Base-by-base conservation (phyloP, 306 rosid genomes). In the Betula pendula region DNA sequence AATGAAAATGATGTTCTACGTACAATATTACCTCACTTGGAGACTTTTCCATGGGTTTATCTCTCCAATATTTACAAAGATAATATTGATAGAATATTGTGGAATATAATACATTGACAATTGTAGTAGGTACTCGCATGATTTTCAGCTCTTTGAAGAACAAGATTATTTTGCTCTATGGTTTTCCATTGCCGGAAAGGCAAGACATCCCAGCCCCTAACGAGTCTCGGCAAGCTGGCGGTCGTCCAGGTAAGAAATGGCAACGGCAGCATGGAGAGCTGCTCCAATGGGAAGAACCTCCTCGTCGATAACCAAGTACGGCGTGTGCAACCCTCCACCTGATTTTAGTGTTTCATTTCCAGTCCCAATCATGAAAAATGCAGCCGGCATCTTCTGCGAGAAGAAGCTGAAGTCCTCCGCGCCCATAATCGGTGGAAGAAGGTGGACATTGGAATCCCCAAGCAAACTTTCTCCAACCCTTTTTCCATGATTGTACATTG, bases 241-340 rank as follows among this genome's bases (percentile, higher is more conserved):
- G 55, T 9, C 58, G 58, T 87, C 77, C 33, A 89, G 76, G 82
- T 75, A 86, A 24, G 87, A 80, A 65, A 84, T 76, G 52, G 90
- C 83, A 24, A 78, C 86, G 42, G 90, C 89, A 40, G 90, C 84
- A 84, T 85, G 68, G 52, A 86, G 85, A 51, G 88, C 89, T 55
- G 90, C 92, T 67, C 93, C 93, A 11, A 87, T 72, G 59, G 87
- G 87, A 68, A 89, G 89, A 76, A 77, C 85, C 48, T 77, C 83
- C 77, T 87, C 90, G 7, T 87, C 88, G 12, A 85, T 67, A 58
- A 79, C 52, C 25, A 86, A 84, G 77, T 82, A 65, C 2, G 91
- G 88, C 1, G 90, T 75, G 84, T 86, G 88, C 72, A 82, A 20
- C 31, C 74, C 17, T 19, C 29, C 33, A 10, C 62, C 73, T 45